Evolutionary conservation across 2,329 filamentous ascomycete species (phyloP), one percentile per base, ranked within the genome.

Genomic region (Ophiognomonia clavigignenti-juglandacearum): DNA sequence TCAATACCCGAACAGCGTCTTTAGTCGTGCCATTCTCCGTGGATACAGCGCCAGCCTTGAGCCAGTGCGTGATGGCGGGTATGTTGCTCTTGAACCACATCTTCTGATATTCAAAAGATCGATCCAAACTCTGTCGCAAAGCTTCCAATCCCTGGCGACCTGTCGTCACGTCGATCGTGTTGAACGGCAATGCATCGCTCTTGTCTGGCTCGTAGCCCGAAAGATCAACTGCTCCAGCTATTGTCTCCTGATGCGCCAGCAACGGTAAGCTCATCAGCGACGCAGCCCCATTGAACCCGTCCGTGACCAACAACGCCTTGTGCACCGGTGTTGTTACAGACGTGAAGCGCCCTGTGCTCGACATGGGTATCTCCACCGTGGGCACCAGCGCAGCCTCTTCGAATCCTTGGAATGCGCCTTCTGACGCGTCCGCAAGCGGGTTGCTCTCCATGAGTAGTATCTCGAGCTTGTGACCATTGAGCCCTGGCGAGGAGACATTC

Each of bases 241-340:
- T 77, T 51, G 65, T 68, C 45, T 65, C 65, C 51, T 59, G 53
- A 55, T 61, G 62, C 50, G 66, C 61, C 1, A 67, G 39, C 29
- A 70, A 51, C 16, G 71, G 65, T 39, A 77, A 59, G 8, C 69
- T 59, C 6, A 75, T 63, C 6, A 79, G 56, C 2, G 75, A 70
- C 5, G 83, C 72, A 1, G 85, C 80, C 7, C 86, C 88, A 44
- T 78, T 69, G 3, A 95, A 67, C 0, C 88, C 90, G 40, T 87
- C 77, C 0, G 82, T 83, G 8, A 95, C 77, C 9, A 96, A 58
- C 14, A 96, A 66, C 1, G 85, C 81, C 60, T 84, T 87, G 61
- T 97, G 92, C 1, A 96, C 89, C 0, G 92, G 91, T 37, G 88
- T 89, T 6, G 82, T 80, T 35, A 93, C 74, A 14, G 82, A 77